These are phyloP conservation scores for Pythium phragmiticola DNA, from an alignment of 352 stramenopile species.

Conservation along the genomic window DNA sequence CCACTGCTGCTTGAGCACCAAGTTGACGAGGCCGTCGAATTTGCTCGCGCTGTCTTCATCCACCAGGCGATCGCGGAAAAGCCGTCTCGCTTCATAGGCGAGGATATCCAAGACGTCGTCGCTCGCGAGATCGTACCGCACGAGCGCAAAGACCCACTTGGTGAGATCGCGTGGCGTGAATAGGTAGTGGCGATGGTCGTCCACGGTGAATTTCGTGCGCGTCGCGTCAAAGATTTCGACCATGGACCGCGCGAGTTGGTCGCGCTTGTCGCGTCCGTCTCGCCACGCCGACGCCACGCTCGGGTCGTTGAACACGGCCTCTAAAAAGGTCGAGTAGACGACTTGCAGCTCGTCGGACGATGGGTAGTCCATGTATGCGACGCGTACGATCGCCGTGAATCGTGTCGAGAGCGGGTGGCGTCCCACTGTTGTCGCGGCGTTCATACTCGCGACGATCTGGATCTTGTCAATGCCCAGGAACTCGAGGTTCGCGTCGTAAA, in stretches of 20 bases:
- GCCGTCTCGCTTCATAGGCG: constrained; percentile 81
- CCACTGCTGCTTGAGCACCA: constrained; percentile 85
- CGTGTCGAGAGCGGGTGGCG: constrained; percentile 90
- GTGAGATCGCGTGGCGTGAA: constrained; percentile 93
- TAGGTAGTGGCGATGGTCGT: constrained; percentile 94
- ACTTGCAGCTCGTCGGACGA: constrained; percentile 85
- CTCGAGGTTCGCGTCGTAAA: constrained; percentile 94
- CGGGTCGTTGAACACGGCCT: constrained; percentile 61
- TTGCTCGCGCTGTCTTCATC: constrained; percentile 67
- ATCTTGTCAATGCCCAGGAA: constrained; percentile 94
- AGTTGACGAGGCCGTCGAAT: constrained; percentile 87
- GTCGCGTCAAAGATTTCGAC: constrained; percentile 91
- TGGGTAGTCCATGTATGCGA: constrained; percentile 93
- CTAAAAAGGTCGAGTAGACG: constrained; percentile 90
- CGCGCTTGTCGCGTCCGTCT: constrained; percentile 53
- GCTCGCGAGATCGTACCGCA: constrained; percentile 87
- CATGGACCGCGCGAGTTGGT: constrained; percentile 85
- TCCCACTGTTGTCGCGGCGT: constrained; percentile 91
- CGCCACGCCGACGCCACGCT: constrained; percentile 47
- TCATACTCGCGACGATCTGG: constrained; percentile 95
- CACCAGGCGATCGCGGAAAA: constrained; percentile 92
- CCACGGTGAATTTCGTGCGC: constrained; percentile 89
- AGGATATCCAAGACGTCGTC: constrained; percentile 92
- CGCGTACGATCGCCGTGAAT: constrained; percentile 93
- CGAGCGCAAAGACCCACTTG: constrained; percentile 87